Conservation (phyloP, 2,329 filamentous ascomycete genomes). For the Colletotrichum shisoi region DNA sequence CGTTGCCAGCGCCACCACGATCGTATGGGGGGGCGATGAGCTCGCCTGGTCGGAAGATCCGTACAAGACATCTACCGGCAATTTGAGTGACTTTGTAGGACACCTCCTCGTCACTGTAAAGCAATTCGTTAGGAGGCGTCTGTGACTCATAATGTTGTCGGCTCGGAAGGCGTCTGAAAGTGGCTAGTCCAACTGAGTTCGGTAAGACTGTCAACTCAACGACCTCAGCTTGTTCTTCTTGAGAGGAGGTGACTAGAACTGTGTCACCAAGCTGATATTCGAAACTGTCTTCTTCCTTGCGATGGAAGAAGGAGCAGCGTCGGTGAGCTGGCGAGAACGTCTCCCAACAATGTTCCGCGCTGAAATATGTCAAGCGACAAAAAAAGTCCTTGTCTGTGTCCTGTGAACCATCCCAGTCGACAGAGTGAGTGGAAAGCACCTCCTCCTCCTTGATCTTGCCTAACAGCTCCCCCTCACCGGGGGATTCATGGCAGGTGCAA, state of each 20-base stretch:
- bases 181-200: slow-evolving; percentile 40
- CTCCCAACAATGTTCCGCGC: slow-evolving; percentile 67
- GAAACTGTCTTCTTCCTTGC: slow-evolving; percentile 45
- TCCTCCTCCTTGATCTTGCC: slow-evolving; percentile 61
- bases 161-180: no score
- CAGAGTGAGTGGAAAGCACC: slow-evolving; percentile 63
- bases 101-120: slow-evolving; percentile 60
- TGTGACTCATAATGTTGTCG: slow-evolving; percentile 1
- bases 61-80: slow-evolving; percentile 65
- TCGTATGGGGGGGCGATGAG: slow-evolving; percentile 70
- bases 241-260: slow-evolving; percentile 54
- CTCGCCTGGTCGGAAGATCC: slow-evolving; percentile 58
- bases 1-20: slow-evolving; percentile 69
- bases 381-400: slow-evolving; percentile 64
- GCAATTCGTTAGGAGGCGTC: slow-evolving; percentile 64
- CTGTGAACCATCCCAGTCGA: slow-evolving; percentile 65
- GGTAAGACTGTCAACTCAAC: slow-evolving; percentile 54
- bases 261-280: slow-evolving; percentile 62
- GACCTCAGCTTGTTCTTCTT: slow-evolving; percentile 21
- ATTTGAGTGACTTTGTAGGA: slow-evolving; percentile 54
- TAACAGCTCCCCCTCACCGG: background rate
- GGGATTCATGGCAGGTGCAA: slow-evolving; percentile 69
- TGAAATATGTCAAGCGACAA: slow-evolving; percentile 73
- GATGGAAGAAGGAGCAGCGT: slow-evolving; percentile 55
- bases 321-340: slow-evolving; percentile 65